Percentiles rank a stretch among this genome's conserved stretches.
Conservation (phyloP, 192 early-diverging fungal species). For the Umbelopsis sp. region DNA sequence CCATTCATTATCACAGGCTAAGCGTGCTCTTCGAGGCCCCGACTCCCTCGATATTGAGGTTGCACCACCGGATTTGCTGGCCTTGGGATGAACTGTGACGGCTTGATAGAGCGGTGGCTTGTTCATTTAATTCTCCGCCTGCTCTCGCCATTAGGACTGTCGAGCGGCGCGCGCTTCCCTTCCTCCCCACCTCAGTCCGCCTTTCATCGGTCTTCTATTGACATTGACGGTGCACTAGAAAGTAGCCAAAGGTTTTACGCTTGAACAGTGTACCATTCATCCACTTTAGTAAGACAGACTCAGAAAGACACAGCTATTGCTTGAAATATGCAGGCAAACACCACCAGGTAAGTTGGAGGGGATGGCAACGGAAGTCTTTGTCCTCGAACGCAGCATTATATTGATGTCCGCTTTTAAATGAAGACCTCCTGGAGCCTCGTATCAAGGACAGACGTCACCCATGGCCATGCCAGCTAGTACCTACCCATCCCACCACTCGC, state of each 20-base stretch:
- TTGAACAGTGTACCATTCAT: too few species aligned
- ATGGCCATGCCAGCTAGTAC: constrained; percentile 4
- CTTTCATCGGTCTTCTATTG: not conserved
- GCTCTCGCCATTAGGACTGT: not conserved
- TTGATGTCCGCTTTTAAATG: not conserved
- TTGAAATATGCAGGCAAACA: constrained; percentile 13
- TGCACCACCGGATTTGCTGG: not conserved
- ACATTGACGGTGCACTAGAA: not conserved
- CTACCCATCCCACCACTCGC: constrained; percentile 20
- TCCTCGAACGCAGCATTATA: not conserved
- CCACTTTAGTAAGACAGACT: not conserved
- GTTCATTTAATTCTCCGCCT: constrained; percentile 3
- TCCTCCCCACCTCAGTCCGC: not conserved
- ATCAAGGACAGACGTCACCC: constrained; percentile 17
- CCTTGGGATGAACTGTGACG: not conserved
- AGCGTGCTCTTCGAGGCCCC: not conserved
- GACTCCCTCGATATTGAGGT: not conserved
- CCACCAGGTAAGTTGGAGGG: constrained; percentile 2
- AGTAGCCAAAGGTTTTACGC: too few species aligned
- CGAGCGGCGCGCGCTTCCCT: constrained; percentile 9
- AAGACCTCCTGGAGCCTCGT: constrained; percentile 14
- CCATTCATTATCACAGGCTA: constrained; percentile 1
- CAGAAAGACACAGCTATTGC: not conserved
- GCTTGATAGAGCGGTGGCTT: not conserved
- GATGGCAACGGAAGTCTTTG: not conserved